Conservation (phyloP, 2,329 filamentous ascomycete genomes). For the Fusarium tjaetaba region DNA sequence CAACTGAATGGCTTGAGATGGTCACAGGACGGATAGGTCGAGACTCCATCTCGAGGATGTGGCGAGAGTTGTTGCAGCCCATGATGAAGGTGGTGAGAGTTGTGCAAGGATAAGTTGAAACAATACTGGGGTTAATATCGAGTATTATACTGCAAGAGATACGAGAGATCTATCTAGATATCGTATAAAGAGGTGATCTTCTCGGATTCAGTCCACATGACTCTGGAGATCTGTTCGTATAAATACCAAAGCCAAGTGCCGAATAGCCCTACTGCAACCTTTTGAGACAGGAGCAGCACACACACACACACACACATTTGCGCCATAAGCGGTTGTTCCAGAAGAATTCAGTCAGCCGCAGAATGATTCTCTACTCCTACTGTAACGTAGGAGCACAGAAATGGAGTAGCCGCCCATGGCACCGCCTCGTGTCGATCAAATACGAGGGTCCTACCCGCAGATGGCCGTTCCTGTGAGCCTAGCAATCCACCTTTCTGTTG, state of each 20-base stretch:
- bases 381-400: slow-evolving; percentile 20
- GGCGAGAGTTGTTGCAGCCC: slow-evolving; percentile 33
- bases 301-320: slow-evolving; percentile 13
- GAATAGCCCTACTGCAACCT: slow-evolving; percentile 1
- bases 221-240: slow-evolving; percentile 22
- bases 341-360: slow-evolving; percentile 11
- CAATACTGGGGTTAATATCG: neutral
- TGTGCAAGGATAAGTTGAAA: neutral
- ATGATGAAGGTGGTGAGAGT: slow-evolving; percentile 14
- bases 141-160: slow-evolving; percentile 4
- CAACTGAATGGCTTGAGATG: slow-evolving; percentile 30
- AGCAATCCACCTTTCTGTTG: slow-evolving; percentile 22
- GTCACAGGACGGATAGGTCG: slow-evolving; percentile 29
- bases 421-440: slow-evolving; percentile 34
- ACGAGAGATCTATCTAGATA: neutral
- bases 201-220: neutral
- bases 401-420: slow-evolving; percentile 25
- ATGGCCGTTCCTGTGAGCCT: slow-evolving; percentile 29
- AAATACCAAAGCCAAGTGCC: slow-evolving; percentile 9
- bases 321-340: slow-evolving; percentile 18
- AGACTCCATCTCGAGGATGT: slow-evolving; percentile 33
- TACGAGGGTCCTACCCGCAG: slow-evolving; percentile 32
- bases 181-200: slow-evolving; percentile 11
- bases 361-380: neutral
- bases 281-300: neutral